Conservation (phyloP, 805 yeast genomes). For the Saccharomycopsis vini region DNA sequence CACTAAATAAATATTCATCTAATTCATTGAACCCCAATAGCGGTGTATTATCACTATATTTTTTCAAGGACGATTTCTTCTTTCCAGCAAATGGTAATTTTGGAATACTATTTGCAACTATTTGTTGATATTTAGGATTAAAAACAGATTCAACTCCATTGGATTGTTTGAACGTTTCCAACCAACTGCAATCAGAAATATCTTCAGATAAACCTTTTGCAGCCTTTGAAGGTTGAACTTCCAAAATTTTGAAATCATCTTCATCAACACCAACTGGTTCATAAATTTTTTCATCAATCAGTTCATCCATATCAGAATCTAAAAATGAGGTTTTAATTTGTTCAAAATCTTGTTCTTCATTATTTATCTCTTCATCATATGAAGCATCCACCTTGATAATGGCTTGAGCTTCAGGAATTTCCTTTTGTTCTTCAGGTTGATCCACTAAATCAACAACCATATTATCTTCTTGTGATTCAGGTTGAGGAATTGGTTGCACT, state of each 20-base stretch:
- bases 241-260: slow-evolving; percentile 36
- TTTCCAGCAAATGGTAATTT: slow-evolving; percentile 8
- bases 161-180: slow-evolving; percentile 5
- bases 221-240: slow-evolving; percentile 21
- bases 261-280: slow-evolving; percentile 53
- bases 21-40: slow-evolving; percentile 23
- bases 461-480: too few relatives aligned
- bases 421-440: slow-evolving; percentile 1
- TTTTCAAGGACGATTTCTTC: slow-evolving; percentile 17
- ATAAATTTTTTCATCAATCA: slow-evolving; percentile 55
- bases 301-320: slow-evolving; percentile 21
- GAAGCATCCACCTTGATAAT: not conserved
- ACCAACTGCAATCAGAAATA: slow-evolving; percentile 4
- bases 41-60: slow-evolving; percentile 15
- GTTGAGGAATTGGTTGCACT: not conserved
- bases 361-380: not conserved
- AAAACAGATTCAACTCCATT: slow-evolving; percentile 22
- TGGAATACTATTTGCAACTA: slow-evolving; percentile 9
- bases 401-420: too few relatives aligned
- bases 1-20: slow-evolving; percentile 41
- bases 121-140: slow-evolving; percentile 24
- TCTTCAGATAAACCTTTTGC: slow-evolving; percentile 2
- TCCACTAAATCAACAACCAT: not conserved
- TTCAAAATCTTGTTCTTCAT: slow-evolving; percentile 2
- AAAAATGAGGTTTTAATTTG: slow-evolving; percentile 2